Percentiles rank a stretch among this genome's conserved stretches.
These are phyloP conservation scores for Arctium minus DNA, from an alignment of 129 eudicot genomes.

Conservation along the genomic window DNA sequence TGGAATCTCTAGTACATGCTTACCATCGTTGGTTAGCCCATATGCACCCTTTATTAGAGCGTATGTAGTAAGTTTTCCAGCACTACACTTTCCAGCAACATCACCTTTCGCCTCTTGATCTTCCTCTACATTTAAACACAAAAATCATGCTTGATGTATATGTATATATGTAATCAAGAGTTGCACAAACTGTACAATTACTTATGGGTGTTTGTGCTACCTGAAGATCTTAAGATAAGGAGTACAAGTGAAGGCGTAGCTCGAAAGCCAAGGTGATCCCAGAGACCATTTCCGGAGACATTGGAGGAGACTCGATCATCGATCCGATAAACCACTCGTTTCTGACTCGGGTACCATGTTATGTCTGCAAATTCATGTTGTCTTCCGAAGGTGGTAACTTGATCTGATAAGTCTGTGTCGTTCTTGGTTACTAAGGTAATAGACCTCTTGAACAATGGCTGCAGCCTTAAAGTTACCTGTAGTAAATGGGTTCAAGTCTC, in stretches of 20 bases:
- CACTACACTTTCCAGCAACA: conserved; percentile 58
- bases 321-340: conserved; percentile 40
- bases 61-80: conserved; percentile 40
- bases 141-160: not conserved
- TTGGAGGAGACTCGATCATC: conserved; percentile 66
- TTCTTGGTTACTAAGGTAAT: conserved; percentile 39
- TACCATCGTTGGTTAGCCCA: conserved; percentile 80
- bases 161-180: not conserved
- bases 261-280: conserved; percentile 65
- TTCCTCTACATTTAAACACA: conserved; percentile 53
- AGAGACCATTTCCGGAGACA: conserved; percentile 52
- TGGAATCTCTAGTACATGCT: not conserved
- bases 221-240: conserved; percentile 41
- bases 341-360: conserved; percentile 54
- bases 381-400: conserved; percentile 49
- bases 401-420: conserved; percentile 54
- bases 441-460: conserved; percentile 73
- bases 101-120: conserved; percentile 47
- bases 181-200: not conserved
- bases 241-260: conserved; percentile 40
- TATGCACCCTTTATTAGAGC: conserved; percentile 35
- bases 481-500: not conserved
- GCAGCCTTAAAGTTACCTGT: conserved; percentile 68
- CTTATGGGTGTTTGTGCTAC: conserved; percentile 4
- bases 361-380: conserved; percentile 58